Evolutionary conservation across 2,329 filamentous ascomycete genomes (phyloP), one percentile per base, ranked within the genome.

Genomic region (Hypoxylon sp.): DNA sequence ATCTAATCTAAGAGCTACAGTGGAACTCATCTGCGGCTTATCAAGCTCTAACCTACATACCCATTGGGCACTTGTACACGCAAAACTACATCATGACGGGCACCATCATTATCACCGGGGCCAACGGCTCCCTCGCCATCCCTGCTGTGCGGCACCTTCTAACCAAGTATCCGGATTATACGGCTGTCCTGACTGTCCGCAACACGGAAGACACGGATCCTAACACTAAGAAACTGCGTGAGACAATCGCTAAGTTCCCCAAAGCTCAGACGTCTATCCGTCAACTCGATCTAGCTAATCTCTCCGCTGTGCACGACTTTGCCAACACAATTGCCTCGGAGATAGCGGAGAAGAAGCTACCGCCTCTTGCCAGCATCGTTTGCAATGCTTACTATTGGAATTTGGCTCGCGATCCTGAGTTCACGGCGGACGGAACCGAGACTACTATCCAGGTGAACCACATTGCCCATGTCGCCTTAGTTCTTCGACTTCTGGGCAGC

Each of bases 401-500:
- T 29, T 68, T 83, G 10, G 67, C 74, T 19, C 55, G 58, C 4
- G 75, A 75, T 8, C 67, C 76, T 2, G 76, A 80, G 60, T 69
- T 78, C 24, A 81, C 80, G 1, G 65, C 44, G 0, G 81, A 82
- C 61, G 76, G 77, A 6, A 79, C 76, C 29, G 81, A 83, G 55
- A 79, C 76, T 52, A 79, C 78, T 1, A 78, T 83, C 24, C 79
- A 82, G 61, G 77, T 83, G 3, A 77, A 75, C 46, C 78, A 83
- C 64, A 65, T 83, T 44, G 75, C 80, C 0, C 81, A 83, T 56
- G 76, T 75, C 10, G 73, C 79, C 0, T 57, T 83, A 11, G 72
- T 82, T 5, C 71, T 83, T 47, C 77, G 77, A 24, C 72, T 82
- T 1, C 79, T 86, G 78, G 82, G 88, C 46, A 90, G 89, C 73